These are phyloP conservation scores for Nemania sp. DNA, from an alignment of 2,329 filamentous ascomycete genomes.

Conservation along the genomic window DNA sequence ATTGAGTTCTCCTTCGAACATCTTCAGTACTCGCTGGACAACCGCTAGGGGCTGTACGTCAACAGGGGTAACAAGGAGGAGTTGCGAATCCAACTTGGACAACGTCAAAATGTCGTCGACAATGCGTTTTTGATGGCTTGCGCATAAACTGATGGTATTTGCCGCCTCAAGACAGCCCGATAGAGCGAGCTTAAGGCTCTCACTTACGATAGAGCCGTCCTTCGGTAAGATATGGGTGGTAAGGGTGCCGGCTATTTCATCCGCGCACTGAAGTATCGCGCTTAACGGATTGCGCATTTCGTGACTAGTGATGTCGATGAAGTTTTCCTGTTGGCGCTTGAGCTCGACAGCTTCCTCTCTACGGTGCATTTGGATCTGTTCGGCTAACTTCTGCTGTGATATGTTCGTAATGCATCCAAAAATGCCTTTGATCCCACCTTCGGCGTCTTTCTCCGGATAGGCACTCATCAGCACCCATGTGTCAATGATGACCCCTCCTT, in stretches of 20 bases:
- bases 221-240: constrained; percentile 44
- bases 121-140: constrained; percentile 75
- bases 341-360: constrained; percentile 81
- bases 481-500: constrained; percentile 62
- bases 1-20: constrained; percentile 76
- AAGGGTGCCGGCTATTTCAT: constrained; percentile 66
- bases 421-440: constrained; percentile 70
- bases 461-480: constrained; percentile 80
- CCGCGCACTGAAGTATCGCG: constrained; percentile 74
- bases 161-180: constrained; percentile 70
- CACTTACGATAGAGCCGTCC: constrained; percentile 48
- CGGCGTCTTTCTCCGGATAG: constrained; percentile 69
- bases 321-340: constrained; percentile 72
- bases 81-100: constrained; percentile 70
- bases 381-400: constrained; percentile 81
- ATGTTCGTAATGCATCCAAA: constrained; percentile 86
- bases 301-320: constrained; percentile 74
- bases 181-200: constrained; percentile 46
- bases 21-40: constrained; percentile 70
- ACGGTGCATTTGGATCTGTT: constrained; percentile 75
- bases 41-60: constrained; percentile 70
- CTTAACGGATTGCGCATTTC: constrained; percentile 78
- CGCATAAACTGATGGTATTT: constrained; percentile 80
- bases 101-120: constrained; percentile 69
- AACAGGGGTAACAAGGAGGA: constrained; percentile 71